Evolutionary conservation across 768 basidiomycete genomes (phyloP).

Genomic region (Sarcomyxa edulis): DNA sequence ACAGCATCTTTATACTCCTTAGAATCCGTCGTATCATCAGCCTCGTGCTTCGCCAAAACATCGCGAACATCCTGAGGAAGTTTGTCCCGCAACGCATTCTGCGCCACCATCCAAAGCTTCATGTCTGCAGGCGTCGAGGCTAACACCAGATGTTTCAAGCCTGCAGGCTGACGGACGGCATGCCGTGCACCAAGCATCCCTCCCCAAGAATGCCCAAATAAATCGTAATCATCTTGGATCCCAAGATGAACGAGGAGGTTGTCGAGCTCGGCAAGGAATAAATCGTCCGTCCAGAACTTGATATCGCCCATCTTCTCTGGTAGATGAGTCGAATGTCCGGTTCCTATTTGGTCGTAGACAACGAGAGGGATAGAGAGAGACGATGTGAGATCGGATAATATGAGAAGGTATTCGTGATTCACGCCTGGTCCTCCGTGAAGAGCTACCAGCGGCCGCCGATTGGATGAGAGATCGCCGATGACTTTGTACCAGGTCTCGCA

Average conservation of each 20-base stretch:
- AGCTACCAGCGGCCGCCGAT: constrained; percentile 27
- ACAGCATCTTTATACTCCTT: constrained; percentile 25
- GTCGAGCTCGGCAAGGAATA: constrained; percentile 49
- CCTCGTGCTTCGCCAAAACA: constrained; percentile 22
- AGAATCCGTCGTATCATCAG: constrained; percentile 19
- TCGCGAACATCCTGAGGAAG: constrained; percentile 28
- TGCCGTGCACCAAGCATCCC: constrained; percentile 58
- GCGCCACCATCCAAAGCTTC: constrained; percentile 19
- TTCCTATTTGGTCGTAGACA: constrained; percentile 54
- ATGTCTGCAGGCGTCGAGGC: constrained; percentile 20
- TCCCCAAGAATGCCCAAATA: constrained; percentile 49
- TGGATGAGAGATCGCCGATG: constrained; percentile 31
- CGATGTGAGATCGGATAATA: constrained; percentile 31
- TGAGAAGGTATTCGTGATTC: constrained; percentile 11
- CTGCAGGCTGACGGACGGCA: too few species aligned
- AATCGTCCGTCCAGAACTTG: constrained; percentile 45
- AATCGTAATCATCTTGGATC: constrained; percentile 36
- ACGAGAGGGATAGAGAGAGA: constrained; percentile 38
- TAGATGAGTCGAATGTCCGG: constrained; percentile 51
- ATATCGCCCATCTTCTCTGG: constrained; percentile 38
- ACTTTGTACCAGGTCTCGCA: constrained; percentile 41
- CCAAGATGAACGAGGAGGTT: constrained; percentile 38
- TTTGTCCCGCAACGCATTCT: constrained; percentile 16
- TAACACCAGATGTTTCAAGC: constrained; percentile 26
- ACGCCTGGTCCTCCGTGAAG: constrained; percentile 44